Percentiles rank a stretch among this genome's conserved stretches.
These are phyloP conservation scores for Coemansia sp. DNA, from an alignment of 192 early-diverging fungal genomes.

Conservation along the genomic window DNA sequence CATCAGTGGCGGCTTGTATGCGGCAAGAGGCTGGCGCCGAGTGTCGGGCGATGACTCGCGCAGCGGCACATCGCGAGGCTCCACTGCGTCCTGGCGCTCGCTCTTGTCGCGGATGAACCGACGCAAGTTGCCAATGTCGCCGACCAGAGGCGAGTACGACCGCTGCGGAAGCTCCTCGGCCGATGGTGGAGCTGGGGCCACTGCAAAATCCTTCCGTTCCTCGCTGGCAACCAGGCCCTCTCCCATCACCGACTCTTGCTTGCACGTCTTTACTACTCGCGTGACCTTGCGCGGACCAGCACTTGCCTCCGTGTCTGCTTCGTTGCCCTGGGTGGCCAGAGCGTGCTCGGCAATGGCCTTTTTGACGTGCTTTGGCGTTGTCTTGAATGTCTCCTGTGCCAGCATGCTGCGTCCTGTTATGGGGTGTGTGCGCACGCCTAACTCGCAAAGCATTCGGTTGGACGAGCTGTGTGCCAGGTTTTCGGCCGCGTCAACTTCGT, in stretches of 20 bases:
- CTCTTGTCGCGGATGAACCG: slow-evolving; percentile 1
- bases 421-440: background rate
- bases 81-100: slow-evolving; percentile 1
- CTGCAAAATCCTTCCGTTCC: background rate
- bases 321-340: background rate
- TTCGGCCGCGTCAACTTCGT: background rate
- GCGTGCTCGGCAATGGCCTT: slow-evolving; percentile 9
- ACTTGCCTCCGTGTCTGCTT: background rate
- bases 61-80: slow-evolving; percentile 10
- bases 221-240: slow-evolving; percentile 12
- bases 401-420: background rate
- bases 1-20: slow-evolving; percentile 11
- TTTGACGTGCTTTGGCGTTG: slow-evolving; percentile 4
- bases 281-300: slow-evolving; percentile 6
- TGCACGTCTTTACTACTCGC: slow-evolving; percentile 9
- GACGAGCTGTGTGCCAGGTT: slow-evolving; percentile 5
- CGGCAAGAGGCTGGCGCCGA: background rate
- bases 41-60: background rate
- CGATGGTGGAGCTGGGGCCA: background rate
- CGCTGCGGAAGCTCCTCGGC: background rate
- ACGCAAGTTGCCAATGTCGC: slow-evolving; percentile 3
- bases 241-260: slow-evolving; percentile 17
- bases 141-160: slow-evolving; percentile 1
- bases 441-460: slow-evolving; percentile 2
- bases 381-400: background rate